These are phyloP conservation scores for Penicillium egyptiacum DNA, from an alignment of 495 filamentous ascomycete genomes.

Conservation along the genomic window DNA sequence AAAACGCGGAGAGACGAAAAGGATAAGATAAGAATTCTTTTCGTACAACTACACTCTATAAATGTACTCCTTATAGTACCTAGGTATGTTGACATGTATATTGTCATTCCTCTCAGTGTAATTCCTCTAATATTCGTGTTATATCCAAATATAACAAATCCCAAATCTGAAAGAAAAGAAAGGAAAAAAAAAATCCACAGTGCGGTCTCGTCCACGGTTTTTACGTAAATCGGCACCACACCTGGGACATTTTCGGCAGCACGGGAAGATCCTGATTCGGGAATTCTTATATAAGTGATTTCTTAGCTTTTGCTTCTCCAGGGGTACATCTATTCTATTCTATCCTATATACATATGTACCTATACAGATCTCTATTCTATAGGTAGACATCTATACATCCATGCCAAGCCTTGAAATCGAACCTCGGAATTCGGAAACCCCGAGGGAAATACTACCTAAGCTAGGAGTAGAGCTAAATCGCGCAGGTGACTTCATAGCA, in stretches of 20 bases:
- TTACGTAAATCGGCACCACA: conserved; percentile 37
- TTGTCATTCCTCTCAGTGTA: too few relatives aligned
- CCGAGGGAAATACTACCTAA: neutral
- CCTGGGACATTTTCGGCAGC: conserved; percentile 18
- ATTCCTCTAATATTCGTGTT: neutral
- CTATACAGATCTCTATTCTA: neutral
- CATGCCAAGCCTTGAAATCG: neutral
- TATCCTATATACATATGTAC: neutral
- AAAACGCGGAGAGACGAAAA: conserved; percentile 6
- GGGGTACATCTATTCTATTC: too few relatives aligned
- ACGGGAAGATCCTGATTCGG: conserved; percentile 28
- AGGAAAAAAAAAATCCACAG: conserved; percentile 1
- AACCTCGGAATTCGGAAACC: neutral
- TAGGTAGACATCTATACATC: neutral
- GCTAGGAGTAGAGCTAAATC: conserved; percentile 3
- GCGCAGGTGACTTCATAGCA: conserved; percentile 9
- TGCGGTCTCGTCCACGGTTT: conserved; percentile 22
- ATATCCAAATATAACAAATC: conserved; percentile 12
- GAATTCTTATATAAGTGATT: too few relatives aligned
- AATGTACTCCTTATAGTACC: too few relatives aligned
- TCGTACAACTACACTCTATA: too few relatives aligned
- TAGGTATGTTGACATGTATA: too few relatives aligned
- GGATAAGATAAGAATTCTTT: conserved; percentile 6
- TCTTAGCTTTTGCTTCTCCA: too few relatives aligned
- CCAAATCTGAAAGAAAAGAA: neutral